Percentiles rank a stretch among this genome's conserved stretches.
phyloP scores from a whole-genome alignment of 2,329 filamentous ascomycete genomes.

The Microdochium trichocladiopsis region DNA sequence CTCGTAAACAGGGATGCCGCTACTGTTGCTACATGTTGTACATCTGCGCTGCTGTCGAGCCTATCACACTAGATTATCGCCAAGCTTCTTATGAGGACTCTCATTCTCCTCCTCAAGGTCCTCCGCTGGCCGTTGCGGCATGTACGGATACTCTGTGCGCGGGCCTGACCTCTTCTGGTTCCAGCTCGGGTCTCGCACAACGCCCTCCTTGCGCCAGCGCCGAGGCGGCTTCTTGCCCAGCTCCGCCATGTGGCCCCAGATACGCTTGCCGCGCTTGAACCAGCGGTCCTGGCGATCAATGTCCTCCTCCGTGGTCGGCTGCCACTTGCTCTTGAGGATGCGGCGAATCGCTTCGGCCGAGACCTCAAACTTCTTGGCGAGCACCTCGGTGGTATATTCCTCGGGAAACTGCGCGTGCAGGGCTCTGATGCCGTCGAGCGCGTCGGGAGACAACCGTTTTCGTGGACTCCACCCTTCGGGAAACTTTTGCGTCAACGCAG shows the following conservation, averaged over 20 bases:
- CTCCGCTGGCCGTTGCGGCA: constrained; percentile 6
- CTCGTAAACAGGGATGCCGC: too few species aligned
- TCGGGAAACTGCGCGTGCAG: constrained; percentile 72
- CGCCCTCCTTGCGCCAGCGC: constrained; percentile 50
- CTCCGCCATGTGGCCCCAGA: constrained; percentile 54
- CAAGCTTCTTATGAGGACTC: constrained; percentile 17
- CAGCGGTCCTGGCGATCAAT: constrained; percentile 51
- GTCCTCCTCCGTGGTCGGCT: constrained; percentile 49
- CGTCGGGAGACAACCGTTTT: constrained; percentile 87
- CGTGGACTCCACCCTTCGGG: constrained; percentile 72
- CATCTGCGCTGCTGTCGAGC: not conserved
- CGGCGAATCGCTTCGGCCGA: constrained; percentile 80
- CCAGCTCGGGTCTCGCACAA: constrained; percentile 35
- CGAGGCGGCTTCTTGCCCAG: constrained; percentile 54
- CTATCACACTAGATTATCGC: constrained; percentile 15
- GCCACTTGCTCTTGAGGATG: constrained; percentile 77
- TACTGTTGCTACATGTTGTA: constrained; percentile 1
- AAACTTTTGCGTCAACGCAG: constrained; percentile 70
- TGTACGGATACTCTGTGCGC: constrained; percentile 17
- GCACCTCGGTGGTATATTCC: constrained; percentile 64
- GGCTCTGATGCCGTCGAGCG: constrained; percentile 80
- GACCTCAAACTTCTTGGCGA: constrained; percentile 77
- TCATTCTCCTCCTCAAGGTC: constrained; percentile 12
- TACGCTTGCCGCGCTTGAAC: constrained; percentile 50
- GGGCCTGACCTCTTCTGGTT: constrained; percentile 22